Evolutionary conservation across 495 filamentous ascomycete species (phyloP).

Genomic region (Glonium stellatum): DNA sequence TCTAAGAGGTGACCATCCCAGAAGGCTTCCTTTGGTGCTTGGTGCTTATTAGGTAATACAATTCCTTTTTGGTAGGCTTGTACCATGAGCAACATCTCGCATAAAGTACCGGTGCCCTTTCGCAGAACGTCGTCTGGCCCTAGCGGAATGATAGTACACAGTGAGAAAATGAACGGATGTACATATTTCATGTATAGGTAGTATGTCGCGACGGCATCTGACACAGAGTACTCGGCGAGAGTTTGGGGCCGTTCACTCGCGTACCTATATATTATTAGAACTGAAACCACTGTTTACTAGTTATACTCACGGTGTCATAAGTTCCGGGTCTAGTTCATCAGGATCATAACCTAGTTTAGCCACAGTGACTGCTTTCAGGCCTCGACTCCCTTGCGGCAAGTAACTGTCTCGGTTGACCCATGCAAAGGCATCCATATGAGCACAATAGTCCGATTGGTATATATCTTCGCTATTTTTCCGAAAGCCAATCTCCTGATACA

Average conservation of each 20-base stretch:
- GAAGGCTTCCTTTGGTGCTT: conserved; percentile 82
- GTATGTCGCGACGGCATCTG: conserved; percentile 97
- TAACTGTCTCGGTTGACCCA: conserved; percentile 99
- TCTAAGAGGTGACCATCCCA: conserved; percentile 95
- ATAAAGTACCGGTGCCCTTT: conserved; percentile 95
- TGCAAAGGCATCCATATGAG: conserved; percentile 97
- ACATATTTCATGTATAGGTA: conserved; percentile 99
- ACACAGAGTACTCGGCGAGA: conserved; percentile 95
- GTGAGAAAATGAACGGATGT: conserved; percentile 96
- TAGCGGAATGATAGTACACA: conserved; percentile 93
- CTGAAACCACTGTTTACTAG: neutral
- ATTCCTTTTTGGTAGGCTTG: conserved; percentile 91
- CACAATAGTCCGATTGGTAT: conserved; percentile 89
- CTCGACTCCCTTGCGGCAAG: conserved; percentile 92
- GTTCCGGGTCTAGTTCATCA: conserved; percentile 93
- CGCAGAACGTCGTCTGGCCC: conserved; percentile 86
- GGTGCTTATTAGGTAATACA: conserved; percentile 92
- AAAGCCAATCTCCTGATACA: conserved; percentile 98
- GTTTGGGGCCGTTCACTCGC: conserved; percentile 88
- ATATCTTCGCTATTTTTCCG: conserved; percentile 90
- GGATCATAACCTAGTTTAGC: conserved; percentile 98
- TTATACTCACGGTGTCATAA: conserved; percentile 66
- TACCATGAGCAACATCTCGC: conserved; percentile 98
- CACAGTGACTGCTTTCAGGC: conserved; percentile 94
- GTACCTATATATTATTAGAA: conserved; percentile 42